Conservation (phyloP, 108 stramenopile genomes). For the Nitzschia sp. region DNA sequence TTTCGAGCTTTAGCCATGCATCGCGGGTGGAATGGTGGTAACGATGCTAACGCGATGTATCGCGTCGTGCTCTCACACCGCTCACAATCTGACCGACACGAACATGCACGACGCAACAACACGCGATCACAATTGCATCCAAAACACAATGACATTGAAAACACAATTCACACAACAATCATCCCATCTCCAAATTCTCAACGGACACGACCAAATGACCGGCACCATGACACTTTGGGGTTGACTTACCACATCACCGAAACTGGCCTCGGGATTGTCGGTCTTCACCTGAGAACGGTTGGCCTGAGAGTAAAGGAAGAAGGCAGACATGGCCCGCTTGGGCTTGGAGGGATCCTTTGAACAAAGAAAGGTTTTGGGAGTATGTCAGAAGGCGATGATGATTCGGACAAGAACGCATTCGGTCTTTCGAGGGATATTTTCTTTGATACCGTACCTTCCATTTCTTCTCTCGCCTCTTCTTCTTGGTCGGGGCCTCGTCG, state of each 20-base stretch:
- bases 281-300: constrained; percentile 67
- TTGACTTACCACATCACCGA: constrained; percentile 83
- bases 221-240: constrained; percentile 11
- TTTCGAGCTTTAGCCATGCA: constrained; percentile 21
- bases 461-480: constrained; percentile 35
- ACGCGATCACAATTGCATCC: constrained; percentile 9
- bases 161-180: constrained; percentile 17
- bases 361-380: no score
- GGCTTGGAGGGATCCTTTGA: constrained; percentile 71
- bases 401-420: no score
- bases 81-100: constrained; percentile 19
- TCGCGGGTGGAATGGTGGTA: constrained; percentile 17
- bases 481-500: constrained; percentile 29
- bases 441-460: constrained; percentile 33
- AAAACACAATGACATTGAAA: constrained; percentile 8
- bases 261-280: constrained; percentile 71
- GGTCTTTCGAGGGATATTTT: no score
- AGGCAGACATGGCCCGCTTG: constrained; percentile 84
- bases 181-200: constrained; percentile 3
- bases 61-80: constrained; percentile 8
- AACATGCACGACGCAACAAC: constrained; percentile 18
- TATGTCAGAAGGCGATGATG: no score
- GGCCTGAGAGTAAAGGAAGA: constrained; percentile 82
- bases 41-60: constrained; percentile 29
- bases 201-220: constrained; percentile 1